These are phyloP conservation scores for Penicillium brasilianum DNA, from an alignment of 2,329 filamentous ascomycete species.

Conservation along the genomic window DNA sequence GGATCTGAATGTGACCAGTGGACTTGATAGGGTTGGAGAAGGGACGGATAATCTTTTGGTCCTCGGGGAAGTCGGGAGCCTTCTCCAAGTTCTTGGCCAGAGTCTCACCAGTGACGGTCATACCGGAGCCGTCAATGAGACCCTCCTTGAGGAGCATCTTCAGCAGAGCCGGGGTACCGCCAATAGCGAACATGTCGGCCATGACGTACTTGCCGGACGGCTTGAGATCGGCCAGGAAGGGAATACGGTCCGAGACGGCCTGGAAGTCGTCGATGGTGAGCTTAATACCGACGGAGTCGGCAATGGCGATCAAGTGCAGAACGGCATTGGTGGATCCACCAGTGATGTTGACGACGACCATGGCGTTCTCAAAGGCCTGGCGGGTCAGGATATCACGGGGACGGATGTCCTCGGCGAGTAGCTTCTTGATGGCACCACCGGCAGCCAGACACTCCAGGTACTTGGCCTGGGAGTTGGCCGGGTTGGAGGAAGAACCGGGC, in stretches of 20 bases:
- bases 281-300: slow-evolving; percentile 79
- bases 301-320: slow-evolving; percentile 82
- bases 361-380: slow-evolving; percentile 82
- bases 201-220: slow-evolving; percentile 72
- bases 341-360: slow-evolving; percentile 80
- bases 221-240: slow-evolving; percentile 82
- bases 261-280: slow-evolving; percentile 88
- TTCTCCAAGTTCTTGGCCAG: slow-evolving; percentile 64
- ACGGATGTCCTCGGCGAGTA: slow-evolving; percentile 76
- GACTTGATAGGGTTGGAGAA: slow-evolving; percentile 71
- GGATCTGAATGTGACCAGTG: slow-evolving; percentile 75
- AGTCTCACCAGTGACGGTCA: slow-evolving; percentile 65
- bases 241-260: slow-evolving; percentile 75
- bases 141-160: slow-evolving; percentile 64
- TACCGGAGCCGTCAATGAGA: slow-evolving; percentile 63
- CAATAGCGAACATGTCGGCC: slow-evolving; percentile 62
- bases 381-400: slow-evolving; percentile 80
- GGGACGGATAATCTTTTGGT: slow-evolving; percentile 73
- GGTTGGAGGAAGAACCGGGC: slow-evolving; percentile 80
- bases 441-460: slow-evolving; percentile 72
- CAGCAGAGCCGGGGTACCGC: slow-evolving; percentile 62
- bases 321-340: slow-evolving; percentile 87
- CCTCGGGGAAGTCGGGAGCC: slow-evolving; percentile 66
- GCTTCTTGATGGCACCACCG: slow-evolving; percentile 73
- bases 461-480: slow-evolving; percentile 75